Evolutionary conservation across 2,329 filamentous ascomycete genomes (phyloP).

Genomic region (Neopestalotiopsis sp.): DNA sequence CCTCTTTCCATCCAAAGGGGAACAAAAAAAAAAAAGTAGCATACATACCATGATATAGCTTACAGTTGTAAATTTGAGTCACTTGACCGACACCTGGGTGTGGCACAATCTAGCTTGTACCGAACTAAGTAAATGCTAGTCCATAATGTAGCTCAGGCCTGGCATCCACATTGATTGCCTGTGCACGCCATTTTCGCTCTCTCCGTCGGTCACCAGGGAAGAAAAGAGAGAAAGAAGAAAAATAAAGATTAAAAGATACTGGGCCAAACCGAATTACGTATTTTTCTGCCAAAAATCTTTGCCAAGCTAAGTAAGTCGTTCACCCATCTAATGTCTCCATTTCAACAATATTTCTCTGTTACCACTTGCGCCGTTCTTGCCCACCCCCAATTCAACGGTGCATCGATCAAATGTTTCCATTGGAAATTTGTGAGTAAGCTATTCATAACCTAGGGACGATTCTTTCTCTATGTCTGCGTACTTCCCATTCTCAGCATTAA

Average conservation of each 20-base stretch:
- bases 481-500: not conserved
- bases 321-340: not conserved
- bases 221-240: not conserved
- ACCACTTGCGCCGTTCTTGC: not conserved
- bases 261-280: conserved; percentile 1
- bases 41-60: conserved; percentile 1
- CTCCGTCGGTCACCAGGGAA: conserved; percentile 15
- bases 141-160: conserved; percentile 3
- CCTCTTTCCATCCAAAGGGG: not conserved
- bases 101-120: not conserved
- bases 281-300: not conserved
- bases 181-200: conserved; percentile 18
- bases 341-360: not conserved
- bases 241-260: not conserved
- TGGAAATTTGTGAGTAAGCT: not conserved
- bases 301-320: conserved; percentile 1
- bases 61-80: not conserved
- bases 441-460: not conserved
- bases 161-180: conserved; percentile 13
- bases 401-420: not conserved
- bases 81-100: conserved; percentile 6
- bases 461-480: not conserved
- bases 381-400: not conserved
- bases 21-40: conserved; percentile 5
- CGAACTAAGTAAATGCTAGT: conserved; percentile 1